Conservation (phyloP, 148 eudicot genomes). For the Chenopodium quinoa region DNA sequence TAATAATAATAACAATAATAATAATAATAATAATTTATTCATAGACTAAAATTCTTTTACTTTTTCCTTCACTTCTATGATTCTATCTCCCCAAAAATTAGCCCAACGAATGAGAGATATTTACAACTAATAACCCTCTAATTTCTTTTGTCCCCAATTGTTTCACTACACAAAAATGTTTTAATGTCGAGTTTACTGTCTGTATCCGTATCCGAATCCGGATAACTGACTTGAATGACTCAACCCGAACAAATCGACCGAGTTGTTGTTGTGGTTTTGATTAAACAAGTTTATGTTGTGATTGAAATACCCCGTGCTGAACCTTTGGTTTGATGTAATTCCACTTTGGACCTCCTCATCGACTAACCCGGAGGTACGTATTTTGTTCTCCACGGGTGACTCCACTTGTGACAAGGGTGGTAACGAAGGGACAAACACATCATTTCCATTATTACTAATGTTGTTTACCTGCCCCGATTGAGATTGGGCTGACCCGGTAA, state of each 20-base stretch:
- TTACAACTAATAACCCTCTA: constrained; percentile 19
- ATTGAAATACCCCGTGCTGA: constrained; percentile 25
- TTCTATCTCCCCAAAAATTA: constrained; percentile 7
- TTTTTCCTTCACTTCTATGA: background rate
- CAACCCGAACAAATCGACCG: constrained; percentile 38
- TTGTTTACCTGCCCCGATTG: constrained; percentile 24
- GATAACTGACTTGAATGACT: constrained; percentile 33
- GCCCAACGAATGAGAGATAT: constrained; percentile 23
- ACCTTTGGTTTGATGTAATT: constrained; percentile 27
- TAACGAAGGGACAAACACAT: constrained; percentile 34
- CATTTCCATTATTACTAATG: constrained; percentile 21
- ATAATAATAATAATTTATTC: background rate
- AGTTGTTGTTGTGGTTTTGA: constrained; percentile 17
- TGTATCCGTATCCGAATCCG: constrained; percentile 28
- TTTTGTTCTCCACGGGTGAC: constrained; percentile 18
- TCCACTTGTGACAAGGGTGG: constrained; percentile 41
- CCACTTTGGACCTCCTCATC: constrained; percentile 70
- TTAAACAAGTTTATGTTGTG: constrained; percentile 25
- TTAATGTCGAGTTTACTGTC: constrained; percentile 1
- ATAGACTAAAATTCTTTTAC: background rate
- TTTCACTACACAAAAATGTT: background rate
- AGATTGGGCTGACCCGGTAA: constrained; percentile 25
- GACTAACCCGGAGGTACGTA: constrained; percentile 4
- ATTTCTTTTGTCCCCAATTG: background rate
- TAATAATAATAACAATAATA: constrained; percentile 14